phyloP scores from a whole-genome alignment of 2,329 filamentous ascomycete species.

The Aspergillus japonicus region DNA sequence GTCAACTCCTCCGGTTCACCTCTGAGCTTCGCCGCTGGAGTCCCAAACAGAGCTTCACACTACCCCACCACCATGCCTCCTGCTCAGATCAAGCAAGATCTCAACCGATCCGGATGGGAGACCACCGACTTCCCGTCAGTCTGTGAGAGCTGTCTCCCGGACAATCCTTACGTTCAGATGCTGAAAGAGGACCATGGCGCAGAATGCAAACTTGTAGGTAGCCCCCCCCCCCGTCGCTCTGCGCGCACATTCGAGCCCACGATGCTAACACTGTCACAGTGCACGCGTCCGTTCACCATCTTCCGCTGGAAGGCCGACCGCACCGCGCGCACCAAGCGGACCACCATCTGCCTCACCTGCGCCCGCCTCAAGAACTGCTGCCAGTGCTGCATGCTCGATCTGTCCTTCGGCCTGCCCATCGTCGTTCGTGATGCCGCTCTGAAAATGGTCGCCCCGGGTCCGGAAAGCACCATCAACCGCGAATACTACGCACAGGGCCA shows the following conservation, averaged over 20 bases:
- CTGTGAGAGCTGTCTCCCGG: slow-evolving; percentile 85
- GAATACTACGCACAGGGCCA: slow-evolving; percentile 98
- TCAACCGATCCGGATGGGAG: slow-evolving; percentile 96
- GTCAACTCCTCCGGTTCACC: slow-evolving; percentile 1
- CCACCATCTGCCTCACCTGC: slow-evolving; percentile 94
- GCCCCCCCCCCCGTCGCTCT: no score
- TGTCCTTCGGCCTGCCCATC: slow-evolving; percentile 93
- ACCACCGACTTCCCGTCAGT: slow-evolving; percentile 57
- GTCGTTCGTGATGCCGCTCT: slow-evolving; percentile 92
- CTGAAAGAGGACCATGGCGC: slow-evolving; percentile 94
- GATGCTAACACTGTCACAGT: slow-evolving; percentile 42
- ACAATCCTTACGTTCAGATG: slow-evolving; percentile 98
- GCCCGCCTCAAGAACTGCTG: slow-evolving; percentile 98
- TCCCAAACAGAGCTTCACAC: neutral
- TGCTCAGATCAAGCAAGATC: slow-evolving; percentile 91
- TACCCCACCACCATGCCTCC: slow-evolving; percentile 57
- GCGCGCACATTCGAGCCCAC: neutral
- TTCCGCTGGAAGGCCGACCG: slow-evolving; percentile 95
- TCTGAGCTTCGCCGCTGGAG: neutral
- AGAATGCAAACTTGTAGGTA: slow-evolving; percentile 66
- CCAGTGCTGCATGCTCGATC: slow-evolving; percentile 97
- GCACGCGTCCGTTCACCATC: slow-evolving; percentile 91
- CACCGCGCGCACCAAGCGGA: slow-evolving; percentile 86
- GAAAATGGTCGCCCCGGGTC: slow-evolving; percentile 95
- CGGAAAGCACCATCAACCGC: slow-evolving; percentile 86